A percentile compares a stretch with the other conserved stretches of the same genome.
phyloP scores from a whole-genome alignment of 2,329 filamentous ascomycete species.

The Piedraia hortae region DNA sequence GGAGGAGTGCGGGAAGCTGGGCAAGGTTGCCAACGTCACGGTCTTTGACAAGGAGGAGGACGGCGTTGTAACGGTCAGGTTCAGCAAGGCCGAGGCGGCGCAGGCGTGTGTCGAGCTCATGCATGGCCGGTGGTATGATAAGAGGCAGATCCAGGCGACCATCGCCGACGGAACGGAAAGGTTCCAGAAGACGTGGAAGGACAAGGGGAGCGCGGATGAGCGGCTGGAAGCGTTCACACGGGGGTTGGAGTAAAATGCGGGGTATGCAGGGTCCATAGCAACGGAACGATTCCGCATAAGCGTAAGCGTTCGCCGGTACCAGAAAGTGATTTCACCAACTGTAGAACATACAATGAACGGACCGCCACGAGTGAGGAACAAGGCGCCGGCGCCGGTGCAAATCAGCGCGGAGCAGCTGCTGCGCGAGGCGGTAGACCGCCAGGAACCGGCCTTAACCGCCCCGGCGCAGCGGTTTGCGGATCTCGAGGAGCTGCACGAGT shows the following conservation, averaged over 20 bases:
- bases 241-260: too few relatives aligned
- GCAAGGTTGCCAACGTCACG: conserved; percentile 69
- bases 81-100: conserved; percentile 42
- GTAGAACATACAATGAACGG: too few relatives aligned
- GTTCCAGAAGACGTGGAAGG: conserved; percentile 29
- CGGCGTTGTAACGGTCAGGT: conserved; percentile 66
- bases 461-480: conserved; percentile 89
- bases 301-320: too few relatives aligned
- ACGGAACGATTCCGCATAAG: too few relatives aligned
- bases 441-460: conserved; percentile 65
- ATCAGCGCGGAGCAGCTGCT: conserved; percentile 94
- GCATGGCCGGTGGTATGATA: conserved; percentile 56
- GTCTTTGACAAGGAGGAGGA: conserved; percentile 67
- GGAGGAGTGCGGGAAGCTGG: conserved; percentile 67
- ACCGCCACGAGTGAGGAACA: conserved; percentile 94
- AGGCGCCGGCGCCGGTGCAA: conserved; percentile 57
- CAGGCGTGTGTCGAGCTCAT: conserved; percentile 39
- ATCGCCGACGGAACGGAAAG: conserved; percentile 30
- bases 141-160: conserved; percentile 37
- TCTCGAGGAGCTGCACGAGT: conserved; percentile 91
- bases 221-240: too few relatives aligned
- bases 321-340: too few relatives aligned
- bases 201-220: neutral
- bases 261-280: too few relatives aligned
- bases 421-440: conserved; percentile 85